Base-by-base conservation (phyloP, 371 early-diverging fungal genomes). In the Lichtheimia ornata region DNA sequence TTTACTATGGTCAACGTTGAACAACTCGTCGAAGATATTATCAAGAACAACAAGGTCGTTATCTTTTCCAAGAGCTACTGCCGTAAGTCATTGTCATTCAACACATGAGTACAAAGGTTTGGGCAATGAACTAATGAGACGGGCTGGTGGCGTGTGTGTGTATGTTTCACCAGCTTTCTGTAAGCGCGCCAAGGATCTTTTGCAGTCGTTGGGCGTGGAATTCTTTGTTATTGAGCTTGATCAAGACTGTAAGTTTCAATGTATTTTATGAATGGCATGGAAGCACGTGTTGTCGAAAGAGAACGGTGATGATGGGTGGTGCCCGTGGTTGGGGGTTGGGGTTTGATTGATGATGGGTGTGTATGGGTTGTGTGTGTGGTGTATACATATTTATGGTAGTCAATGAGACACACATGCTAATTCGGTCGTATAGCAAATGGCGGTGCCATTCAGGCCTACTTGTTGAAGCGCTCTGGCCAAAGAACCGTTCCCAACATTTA, bases 401-500 rank as follows among this genome's bases (percentile, higher is more conserved):
- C 41, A 41, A 35, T 40, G 41, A n/a, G 54, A 53, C 18, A 28
- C 53, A 53, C 30, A 9, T 15, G n/a, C 18, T 41, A 15, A 54
- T 54, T 13, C 12, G 47, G 14, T 42, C 5, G 13, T 56, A 7
- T 69, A 52, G 84, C 69, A 11, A 69, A 93, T 58, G 95, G 94
- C 13, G 50, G 64, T 45, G 86, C 71, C 0, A 92, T 95, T 53
- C 94, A 93, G 68, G 67, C 57, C 13, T 85, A 88, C 59, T 84
- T 96, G 24, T 45, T 50, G 9, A 65, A 78, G 47, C 71, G 83
- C 64, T 91, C 91, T 14, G 86, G 87, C 2, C 94, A 94, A 78
- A 73, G 88, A 43, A 91, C 92, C 14, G 93, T 95, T 18, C 96
- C 95, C 59, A 95, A 93, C 72, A 86, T 94, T 63, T 96, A 91